A percentile compares a stretch with the other conserved stretches of the same genome.
phyloP scores from a whole-genome alignment of 2,329 filamentous ascomycete genomes.

The Cercospora citrullina region DNA sequence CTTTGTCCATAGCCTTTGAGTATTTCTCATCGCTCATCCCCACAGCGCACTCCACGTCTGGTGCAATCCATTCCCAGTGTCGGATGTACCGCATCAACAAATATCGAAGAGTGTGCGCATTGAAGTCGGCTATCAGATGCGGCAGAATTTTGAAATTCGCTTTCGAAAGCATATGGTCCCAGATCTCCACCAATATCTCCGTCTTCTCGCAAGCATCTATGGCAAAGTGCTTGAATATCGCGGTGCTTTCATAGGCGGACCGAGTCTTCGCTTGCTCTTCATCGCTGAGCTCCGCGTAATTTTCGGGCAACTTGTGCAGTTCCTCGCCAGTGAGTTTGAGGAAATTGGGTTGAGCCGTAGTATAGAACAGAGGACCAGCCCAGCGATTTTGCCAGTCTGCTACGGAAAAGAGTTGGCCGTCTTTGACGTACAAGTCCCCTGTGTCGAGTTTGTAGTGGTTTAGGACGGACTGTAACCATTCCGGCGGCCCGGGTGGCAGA shows the following conservation, averaged over 20 bases:
- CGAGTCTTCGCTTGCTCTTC: background rate
- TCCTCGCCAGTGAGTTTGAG: background rate
- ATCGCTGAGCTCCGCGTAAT: background rate
- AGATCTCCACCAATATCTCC: background rate
- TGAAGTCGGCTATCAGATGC: background rate
- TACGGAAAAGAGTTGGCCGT: background rate
- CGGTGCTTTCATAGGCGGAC: background rate
- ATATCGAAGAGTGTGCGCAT: background rate
- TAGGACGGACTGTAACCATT: background rate
- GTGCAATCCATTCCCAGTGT: background rate
- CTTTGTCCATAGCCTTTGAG: background rate
- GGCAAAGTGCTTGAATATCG: background rate
- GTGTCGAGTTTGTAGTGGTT: background rate
- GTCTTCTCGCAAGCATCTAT: background rate
- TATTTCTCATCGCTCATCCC: background rate
- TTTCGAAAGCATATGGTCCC: background rate
- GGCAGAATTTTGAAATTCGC: background rate
- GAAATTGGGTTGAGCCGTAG: background rate
- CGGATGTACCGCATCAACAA: background rate
- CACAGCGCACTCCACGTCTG: background rate
- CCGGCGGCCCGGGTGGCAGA: background rate
- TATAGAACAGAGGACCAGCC: background rate
- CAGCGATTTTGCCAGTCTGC: background rate
- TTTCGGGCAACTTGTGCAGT: background rate
- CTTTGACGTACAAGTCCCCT: background rate